Conservation (phyloP, 1,284 basidiomycete genomes). For the Papiliotrema fonsecae region DNA sequence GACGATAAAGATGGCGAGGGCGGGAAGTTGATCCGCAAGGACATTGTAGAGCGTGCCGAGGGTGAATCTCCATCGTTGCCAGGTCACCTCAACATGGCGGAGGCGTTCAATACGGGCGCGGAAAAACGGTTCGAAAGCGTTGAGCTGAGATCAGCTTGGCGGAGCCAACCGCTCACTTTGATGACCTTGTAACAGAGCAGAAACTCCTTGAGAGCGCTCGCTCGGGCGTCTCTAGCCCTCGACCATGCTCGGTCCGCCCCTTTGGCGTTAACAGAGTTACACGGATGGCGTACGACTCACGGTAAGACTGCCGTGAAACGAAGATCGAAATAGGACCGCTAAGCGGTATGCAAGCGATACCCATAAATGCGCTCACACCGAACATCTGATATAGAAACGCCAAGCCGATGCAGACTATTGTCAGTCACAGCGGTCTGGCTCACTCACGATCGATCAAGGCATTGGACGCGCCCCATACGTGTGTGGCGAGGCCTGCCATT, state of each 20-base stretch:
- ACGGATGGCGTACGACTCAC: constrained; percentile 14
- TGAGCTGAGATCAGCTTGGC: constrained; percentile 28
- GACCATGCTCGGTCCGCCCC: constrained; percentile 41
- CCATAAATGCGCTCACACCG: constrained; percentile 39
- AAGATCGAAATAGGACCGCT: constrained; percentile 26
- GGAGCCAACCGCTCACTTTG: constrained; percentile 29
- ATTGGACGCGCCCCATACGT: constrained; percentile 36
- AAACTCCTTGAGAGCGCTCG: constrained; percentile 43
- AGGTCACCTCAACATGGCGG: constrained; percentile 37
- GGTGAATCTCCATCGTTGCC: constrained; percentile 45
- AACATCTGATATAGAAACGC: constrained; percentile 41
- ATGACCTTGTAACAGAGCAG: constrained; percentile 43
- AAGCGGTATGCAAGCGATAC: constrained; percentile 37
- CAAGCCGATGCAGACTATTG: constrained; percentile 36
- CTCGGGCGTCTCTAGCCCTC: constrained; percentile 35
- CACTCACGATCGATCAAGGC: constrained; percentile 33
- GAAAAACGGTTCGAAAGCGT: constrained; percentile 43
- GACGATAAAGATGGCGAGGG: constrained; percentile 34
- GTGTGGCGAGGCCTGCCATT: constrained; percentile 33
- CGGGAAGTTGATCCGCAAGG: constrained; percentile 33
- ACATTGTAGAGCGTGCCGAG: constrained; percentile 47
- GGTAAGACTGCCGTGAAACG: constrained; percentile 35
- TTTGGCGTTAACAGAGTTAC: constrained; percentile 11
- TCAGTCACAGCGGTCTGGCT: not conserved
- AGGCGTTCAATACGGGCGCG: constrained; percentile 23